These are phyloP conservation scores for Leishmania tarentolae DNA, from an alignment of 208 protist species.

Conservation along the genomic window DNA sequence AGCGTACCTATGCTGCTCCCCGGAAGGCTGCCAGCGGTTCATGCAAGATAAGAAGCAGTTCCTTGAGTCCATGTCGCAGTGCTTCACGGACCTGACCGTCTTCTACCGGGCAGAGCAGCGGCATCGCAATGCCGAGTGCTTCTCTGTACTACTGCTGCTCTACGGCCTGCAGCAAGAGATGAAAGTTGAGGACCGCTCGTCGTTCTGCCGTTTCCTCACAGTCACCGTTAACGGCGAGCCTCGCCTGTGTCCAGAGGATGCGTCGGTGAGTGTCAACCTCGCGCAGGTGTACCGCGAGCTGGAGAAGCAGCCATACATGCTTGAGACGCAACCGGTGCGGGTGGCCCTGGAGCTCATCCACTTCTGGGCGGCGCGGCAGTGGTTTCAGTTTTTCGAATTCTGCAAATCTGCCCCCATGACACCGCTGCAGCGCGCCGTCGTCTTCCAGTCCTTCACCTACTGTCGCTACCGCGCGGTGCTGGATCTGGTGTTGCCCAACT, in stretches of 20 bases:
- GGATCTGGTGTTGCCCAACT: conserved; percentile 77
- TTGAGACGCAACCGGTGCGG: conserved; percentile 59
- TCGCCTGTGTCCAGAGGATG: conserved; percentile 39
- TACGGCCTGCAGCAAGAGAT: conserved; percentile 78
- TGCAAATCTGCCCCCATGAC: conserved; percentile 55
- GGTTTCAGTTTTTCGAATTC: conserved; percentile 76
- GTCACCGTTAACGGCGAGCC: conserved; percentile 29
- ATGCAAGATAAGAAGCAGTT: conserved; percentile 86
- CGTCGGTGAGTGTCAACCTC: conserved; percentile 71
- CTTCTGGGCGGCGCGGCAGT: conserved; percentile 65
- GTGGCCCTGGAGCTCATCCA: conserved; percentile 64
- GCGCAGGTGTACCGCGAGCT: conserved; percentile 75
- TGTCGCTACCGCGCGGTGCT: conserved; percentile 77
- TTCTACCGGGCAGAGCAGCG: conserved; percentile 74
- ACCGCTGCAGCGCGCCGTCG: conserved; percentile 65
- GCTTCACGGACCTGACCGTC: conserved; percentile 78
- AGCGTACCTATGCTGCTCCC: conserved; percentile 68
- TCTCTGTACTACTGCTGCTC: conserved; percentile 78
- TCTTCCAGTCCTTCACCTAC: conserved; percentile 89
- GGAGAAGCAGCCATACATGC: conserved; percentile 64
- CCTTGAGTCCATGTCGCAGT: conserved; percentile 86
- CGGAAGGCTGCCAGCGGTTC: conserved; percentile 57
- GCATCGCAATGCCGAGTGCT: conserved; percentile 69
- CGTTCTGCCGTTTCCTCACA: conserved; percentile 57
- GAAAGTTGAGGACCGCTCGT: conserved; percentile 77